Percentiles rank a stretch among this genome's conserved stretches.
Evolutionary conservation across 352 stramenopile genomes (phyloP).

Genomic region (Globisporangium okanoganense): DNA sequence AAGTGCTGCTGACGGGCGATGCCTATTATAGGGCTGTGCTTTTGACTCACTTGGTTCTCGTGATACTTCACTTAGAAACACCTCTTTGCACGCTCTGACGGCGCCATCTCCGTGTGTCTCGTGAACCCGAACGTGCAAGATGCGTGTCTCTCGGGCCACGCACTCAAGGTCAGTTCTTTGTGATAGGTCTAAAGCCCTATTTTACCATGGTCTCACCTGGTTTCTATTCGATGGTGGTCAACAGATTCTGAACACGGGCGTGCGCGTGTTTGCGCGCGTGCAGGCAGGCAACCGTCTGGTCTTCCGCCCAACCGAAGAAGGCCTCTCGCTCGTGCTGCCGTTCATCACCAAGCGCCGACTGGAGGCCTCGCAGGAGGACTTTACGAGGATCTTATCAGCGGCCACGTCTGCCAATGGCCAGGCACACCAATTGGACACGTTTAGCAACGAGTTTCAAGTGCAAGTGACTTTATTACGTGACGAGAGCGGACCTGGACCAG

Average conservation of each 20-base stretch:
- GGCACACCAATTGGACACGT: constrained; percentile 28
- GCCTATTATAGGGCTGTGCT: background rate
- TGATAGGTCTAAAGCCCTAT: background rate
- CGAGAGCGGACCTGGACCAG: constrained; percentile 35
- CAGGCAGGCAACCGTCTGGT: constrained; percentile 37
- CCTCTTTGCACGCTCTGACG: constrained; percentile 61
- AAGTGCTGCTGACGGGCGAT: constrained; percentile 12
- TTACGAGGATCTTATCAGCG: constrained; percentile 21
- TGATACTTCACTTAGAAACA: constrained; percentile 30
- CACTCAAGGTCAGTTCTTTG: constrained; percentile 30
- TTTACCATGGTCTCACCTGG: background rate
- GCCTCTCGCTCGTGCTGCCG: constrained; percentile 60
- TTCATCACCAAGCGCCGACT: constrained; percentile 80
- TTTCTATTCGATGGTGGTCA: background rate
- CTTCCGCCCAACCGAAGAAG: constrained; percentile 83
- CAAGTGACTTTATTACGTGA: constrained; percentile 24
- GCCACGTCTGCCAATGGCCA: constrained; percentile 15
- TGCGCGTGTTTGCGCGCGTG: constrained; percentile 85
- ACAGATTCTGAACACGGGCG: constrained; percentile 81
- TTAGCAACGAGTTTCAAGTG: constrained; percentile 32
- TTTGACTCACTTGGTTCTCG: constrained; percentile 1
- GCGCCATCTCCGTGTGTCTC: constrained; percentile 58
- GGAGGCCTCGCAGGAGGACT: constrained; percentile 19
- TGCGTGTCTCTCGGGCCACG: constrained; percentile 50
- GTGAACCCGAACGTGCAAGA: constrained; percentile 49